phyloP scores from a whole-genome alignment of 1,284 basidiomycete genomes.

The Moniliella sp. region DNA sequence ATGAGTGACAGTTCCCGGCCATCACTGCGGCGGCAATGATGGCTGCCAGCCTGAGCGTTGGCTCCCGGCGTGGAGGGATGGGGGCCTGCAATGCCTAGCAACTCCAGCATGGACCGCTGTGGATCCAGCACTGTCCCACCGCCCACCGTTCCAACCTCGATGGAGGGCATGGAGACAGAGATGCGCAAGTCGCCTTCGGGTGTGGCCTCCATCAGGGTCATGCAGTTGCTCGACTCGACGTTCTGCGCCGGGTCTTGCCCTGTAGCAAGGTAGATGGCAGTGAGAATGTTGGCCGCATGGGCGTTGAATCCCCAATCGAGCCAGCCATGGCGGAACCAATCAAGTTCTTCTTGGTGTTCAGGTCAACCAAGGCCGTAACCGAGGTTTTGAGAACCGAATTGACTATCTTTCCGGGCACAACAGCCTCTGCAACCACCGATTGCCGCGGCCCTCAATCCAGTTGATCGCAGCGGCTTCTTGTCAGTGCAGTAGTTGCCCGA shows the following conservation, averaged over 20 bases:
- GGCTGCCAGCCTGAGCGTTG: constrained; percentile 27
- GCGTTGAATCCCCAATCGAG: constrained; percentile 93
- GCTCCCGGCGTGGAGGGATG: constrained; percentile 24
- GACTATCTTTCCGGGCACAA: constrained; percentile 70
- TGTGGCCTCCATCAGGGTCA: constrained; percentile 87
- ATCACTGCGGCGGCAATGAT: constrained; percentile 32
- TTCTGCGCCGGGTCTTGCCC: constrained; percentile 98
- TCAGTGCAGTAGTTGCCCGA: constrained; percentile 98
- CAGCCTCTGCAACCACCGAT: constrained; percentile 91
- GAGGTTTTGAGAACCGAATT: constrained; percentile 84
- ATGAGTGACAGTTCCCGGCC: constrained; percentile 32
- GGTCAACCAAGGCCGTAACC: constrained; percentile 64
- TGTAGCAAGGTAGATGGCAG: constrained; percentile 76
- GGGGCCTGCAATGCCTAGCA: constrained; percentile 28
- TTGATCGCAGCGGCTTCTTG: constrained; percentile 99
- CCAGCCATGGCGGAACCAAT: constrained; percentile 96
- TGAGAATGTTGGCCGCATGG: constrained; percentile 90
- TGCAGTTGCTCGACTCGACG: constrained; percentile 92
- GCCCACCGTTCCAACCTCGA: constrained; percentile 52
- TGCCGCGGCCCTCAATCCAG: constrained; percentile 97
- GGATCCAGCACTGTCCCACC: constrained; percentile 50
- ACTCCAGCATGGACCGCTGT: constrained; percentile 28
- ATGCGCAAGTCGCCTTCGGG: constrained; percentile 66
- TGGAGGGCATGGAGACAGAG: constrained; percentile 31
- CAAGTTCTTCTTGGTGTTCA: constrained; percentile 94